These are phyloP conservation scores for Euryodendron excelsum DNA, from an alignment of 148 eudicot genomes.

Conservation along the genomic window DNA sequence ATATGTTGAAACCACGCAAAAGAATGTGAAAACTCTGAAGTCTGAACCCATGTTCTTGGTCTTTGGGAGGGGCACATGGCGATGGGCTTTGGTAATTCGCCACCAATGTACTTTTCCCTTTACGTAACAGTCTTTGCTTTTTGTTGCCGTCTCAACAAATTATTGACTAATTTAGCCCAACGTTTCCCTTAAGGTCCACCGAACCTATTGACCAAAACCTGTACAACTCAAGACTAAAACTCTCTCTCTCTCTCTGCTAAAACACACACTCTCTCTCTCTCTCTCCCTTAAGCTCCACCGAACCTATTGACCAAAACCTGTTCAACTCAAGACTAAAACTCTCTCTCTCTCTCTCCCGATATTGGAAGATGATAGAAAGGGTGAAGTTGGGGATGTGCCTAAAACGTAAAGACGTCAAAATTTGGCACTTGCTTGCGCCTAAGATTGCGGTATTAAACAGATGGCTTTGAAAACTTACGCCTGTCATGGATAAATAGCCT, in stretches of 20 bases:
- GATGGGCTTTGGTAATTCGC: background rate
- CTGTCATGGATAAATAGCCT: no score
- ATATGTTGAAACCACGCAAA: no score
- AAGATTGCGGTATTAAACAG: background rate
- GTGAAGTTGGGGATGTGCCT: no score
- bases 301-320: background rate
- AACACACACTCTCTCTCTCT: no score
- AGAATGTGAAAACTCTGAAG: background rate
- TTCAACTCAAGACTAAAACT: background rate
- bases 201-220: background rate
- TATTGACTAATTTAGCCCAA: background rate
- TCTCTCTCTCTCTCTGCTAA: no score
- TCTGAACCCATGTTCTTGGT: constrained; percentile 2
- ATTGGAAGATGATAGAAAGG: no score
- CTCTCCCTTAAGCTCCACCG: background rate
- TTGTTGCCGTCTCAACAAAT: background rate
- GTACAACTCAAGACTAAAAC: background rate
- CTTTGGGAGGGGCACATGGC: background rate
- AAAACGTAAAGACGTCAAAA: background rate
- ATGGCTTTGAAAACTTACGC: background rate
- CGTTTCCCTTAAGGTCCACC: background rate
- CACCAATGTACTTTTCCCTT: background rate
- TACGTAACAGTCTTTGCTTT: background rate
- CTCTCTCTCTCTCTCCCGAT: no score
- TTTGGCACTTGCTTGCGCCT: background rate